These are phyloP conservation scores for Penicillium decumbens DNA, from an alignment of 2,329 filamentous ascomycete genomes.

Conservation along the genomic window DNA sequence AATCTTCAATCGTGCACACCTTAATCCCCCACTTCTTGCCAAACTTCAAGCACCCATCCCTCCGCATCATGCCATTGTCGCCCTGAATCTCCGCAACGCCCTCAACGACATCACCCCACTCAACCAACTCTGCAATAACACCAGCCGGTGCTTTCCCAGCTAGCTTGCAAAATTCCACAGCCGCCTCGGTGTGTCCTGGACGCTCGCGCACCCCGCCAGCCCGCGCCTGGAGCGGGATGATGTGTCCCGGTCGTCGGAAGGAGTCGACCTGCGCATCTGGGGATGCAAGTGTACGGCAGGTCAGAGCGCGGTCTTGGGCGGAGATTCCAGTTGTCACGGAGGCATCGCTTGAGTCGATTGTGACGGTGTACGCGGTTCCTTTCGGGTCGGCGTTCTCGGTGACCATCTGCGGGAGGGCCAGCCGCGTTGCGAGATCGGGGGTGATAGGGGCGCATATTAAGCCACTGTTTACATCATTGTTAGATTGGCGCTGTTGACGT, in stretches of 20 bases:
- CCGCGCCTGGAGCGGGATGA: slow-evolving; percentile 76
- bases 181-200: slow-evolving; percentile 87
- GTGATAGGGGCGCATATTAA: slow-evolving; percentile 85
- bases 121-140: slow-evolving; percentile 88
- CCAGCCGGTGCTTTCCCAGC: slow-evolving; percentile 71
- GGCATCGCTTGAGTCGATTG: slow-evolving; percentile 71
- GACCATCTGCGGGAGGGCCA: slow-evolving; percentile 89
- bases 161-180: slow-evolving; percentile 80
- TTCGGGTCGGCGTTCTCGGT: slow-evolving; percentile 72
- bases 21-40: slow-evolving; percentile 82
- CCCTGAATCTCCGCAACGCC: slow-evolving; percentile 62
- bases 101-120: slow-evolving; percentile 69
- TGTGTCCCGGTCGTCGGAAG: slow-evolving; percentile 82
- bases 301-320: slow-evolving; percentile 78
- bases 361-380: slow-evolving; percentile 87
- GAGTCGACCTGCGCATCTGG: slow-evolving; percentile 52
- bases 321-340: slow-evolving; percentile 83
- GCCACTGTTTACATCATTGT: slow-evolving; percentile 52
- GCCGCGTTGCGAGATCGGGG: slow-evolving; percentile 61
- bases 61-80: slow-evolving; percentile 79
- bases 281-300: slow-evolving; percentile 72
- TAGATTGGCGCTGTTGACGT: background rate
- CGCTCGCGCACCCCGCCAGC: slow-evolving; percentile 76
- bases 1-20: slow-evolving; percentile 90
- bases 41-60: slow-evolving; percentile 83